Evolutionary conservation across 2,329 filamentous ascomycete genomes (phyloP), one percentile per base, ranked within the genome.

Genomic region (Aspergillus pseudonomiae): DNA sequence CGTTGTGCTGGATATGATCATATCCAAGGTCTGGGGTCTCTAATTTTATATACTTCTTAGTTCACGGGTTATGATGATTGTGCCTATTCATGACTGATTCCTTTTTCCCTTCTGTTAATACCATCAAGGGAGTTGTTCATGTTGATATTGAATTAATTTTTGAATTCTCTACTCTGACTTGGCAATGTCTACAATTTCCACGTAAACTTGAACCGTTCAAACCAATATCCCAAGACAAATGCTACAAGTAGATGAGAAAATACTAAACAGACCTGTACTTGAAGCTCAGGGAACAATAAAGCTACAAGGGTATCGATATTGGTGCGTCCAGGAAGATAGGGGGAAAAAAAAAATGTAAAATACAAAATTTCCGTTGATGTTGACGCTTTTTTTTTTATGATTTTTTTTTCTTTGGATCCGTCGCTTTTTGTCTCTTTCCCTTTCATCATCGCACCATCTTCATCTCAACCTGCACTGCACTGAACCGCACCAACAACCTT

Each of bases 241-340:
- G 30, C 4, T 52, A 52, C 7, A 52, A 30, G 46, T 50, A 50
- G 26, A 30, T 30, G 48, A 52, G 16, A 52, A 28, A 32, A 24
- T 55, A 19, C n/a, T 24, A 24, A 19, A 19, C n/a, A 46, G 14
- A n/a, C 32, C 28, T 19, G 36, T 55, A 30, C 24, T 24, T 21
- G 43, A 54, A 63, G 46, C 32, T 10, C 52, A 57, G 39, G 21
- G 45, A 54, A 53, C 50, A 48, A 52, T n/a, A 36, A 65, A 70
- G 58, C 63, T 74, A 70, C 66, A 71, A 75, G 74, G 74, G 73
- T 75, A 75, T 75, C 74, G 73, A 75, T 75, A 70, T 73, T 72
- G 71, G 69, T 68, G 68, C 72, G 70, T 69, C 66, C 63, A 63
- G 60, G 65, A 56, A 61, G 24, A 19, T 41, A 59, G 34, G 26